Base-by-base conservation (phyloP, 2,329 filamentous ascomycete species). In the Ceratocystis destructans region DNA sequence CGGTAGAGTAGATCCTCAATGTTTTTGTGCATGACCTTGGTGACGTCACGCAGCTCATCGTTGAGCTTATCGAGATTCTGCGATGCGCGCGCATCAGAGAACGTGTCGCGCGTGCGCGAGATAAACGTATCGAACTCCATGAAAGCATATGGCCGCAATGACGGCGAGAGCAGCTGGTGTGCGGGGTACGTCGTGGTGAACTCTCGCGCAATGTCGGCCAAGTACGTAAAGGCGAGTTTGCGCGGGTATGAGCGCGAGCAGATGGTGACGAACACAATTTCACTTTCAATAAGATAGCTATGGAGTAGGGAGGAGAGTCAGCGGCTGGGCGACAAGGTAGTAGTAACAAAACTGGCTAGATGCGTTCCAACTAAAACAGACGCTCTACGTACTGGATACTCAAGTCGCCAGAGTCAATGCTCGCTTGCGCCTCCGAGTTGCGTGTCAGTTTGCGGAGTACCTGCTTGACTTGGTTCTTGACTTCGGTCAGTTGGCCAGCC, bases 1-100 rank as follows among this genome's bases (percentile, higher is more conserved):
- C 95, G 82, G 75, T 99, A 99, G 64, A 99, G 79, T 73, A 99
- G 79, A 76, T 99, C 94, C 80, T 99, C 94, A 71, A 99, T 97
- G 76, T 99, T 99, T 84, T 97, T 97, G 66, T 92, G 97, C 95
- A 99, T 99, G 73, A 99, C 92, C 78, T 96, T 92, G 1, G 94
- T 97, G 66, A 99, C 95, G 77, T 97, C 94, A 75, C 92, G 88
- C 70, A 99, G 83, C 81, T 99, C 95, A 74, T 96, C 90, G 74
- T 99, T 97, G 70, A 99, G 81, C 77, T 93, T 91, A 76, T 95
- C 90, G 67, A 99, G 83, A 77, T 97, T 97, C 77, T 92, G 89
- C 15, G 89, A 85, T 17, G 94, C 94, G 70, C 94, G 87, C 65
- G 88, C 86, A 76, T 99, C 94, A 72, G 94, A 89, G 77, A 99